These are phyloP conservation scores for Blastobotrys capitulatus DNA, from an alignment of 1,139 yeast species.

Conservation along the genomic window DNA sequence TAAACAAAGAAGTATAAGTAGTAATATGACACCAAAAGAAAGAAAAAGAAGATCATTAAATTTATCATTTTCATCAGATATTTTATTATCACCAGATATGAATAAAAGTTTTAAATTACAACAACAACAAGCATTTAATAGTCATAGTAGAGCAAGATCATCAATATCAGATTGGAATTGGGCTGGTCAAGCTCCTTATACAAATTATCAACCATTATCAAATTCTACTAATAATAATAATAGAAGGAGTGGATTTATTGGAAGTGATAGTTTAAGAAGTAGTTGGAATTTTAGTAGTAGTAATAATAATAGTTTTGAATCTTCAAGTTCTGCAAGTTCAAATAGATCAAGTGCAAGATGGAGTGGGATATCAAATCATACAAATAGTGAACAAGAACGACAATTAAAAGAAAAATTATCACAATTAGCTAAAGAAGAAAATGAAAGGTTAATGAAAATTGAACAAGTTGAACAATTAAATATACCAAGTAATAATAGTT, in stretches of 20 bases:
- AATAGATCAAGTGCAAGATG: not conserved
- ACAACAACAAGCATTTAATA: not conserved
- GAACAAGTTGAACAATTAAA: not conserved
- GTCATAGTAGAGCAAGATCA: slow-evolving; percentile 4
- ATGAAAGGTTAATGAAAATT: slow-evolving; percentile 18
- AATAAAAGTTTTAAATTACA: not conserved
- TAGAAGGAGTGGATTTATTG: slow-evolving; percentile 7
- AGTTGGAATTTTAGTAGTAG: not conserved
- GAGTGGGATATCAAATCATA: not conserved
- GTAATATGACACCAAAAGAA: slow-evolving; percentile 1
- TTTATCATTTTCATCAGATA: slow-evolving; percentile 8
- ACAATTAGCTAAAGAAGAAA: slow-evolving; percentile 31
- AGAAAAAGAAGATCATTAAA: slow-evolving; percentile 25
- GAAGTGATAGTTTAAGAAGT: slow-evolving; percentile 2
- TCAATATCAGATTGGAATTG: slow-evolving; percentile 9
- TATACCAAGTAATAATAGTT: not conserved
- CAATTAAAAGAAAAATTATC: slow-evolving; percentile 29
- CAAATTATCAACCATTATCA: not conserved
- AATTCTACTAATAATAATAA: not conserved
- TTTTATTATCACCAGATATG: not conserved
- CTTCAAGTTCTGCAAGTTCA: not conserved
- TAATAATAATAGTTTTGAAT: not conserved
- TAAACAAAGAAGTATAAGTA: not conserved
- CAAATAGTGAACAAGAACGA: slow-evolving; percentile 24
- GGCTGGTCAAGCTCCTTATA: not conserved